Evolutionary conservation across 164 flowering plant genomes (phyloP).

Genomic region (Vitis labrusca): DNA sequence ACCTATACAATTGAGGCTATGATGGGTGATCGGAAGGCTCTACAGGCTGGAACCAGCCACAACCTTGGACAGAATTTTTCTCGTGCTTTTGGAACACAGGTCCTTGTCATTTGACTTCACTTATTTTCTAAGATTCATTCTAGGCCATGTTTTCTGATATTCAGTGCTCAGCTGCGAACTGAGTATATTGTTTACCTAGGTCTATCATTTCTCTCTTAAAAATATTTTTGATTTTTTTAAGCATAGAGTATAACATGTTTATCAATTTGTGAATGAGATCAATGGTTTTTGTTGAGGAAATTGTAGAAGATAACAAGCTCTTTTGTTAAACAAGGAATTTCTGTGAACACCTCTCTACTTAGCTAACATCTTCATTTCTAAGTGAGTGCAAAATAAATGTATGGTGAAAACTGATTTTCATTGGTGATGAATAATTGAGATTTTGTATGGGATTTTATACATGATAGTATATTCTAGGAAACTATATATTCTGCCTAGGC

Average conservation of each 20-base stretch:
- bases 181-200: not conserved
- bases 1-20: constrained; percentile 98
- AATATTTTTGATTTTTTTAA: not conserved
- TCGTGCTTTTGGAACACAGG: constrained; percentile 94
- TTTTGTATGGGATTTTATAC: too few species aligned
- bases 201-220: not conserved
- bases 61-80: constrained; percentile 97
- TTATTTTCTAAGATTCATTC: not conserved
- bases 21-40: constrained; percentile 97
- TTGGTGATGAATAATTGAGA: too few species aligned
- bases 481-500: too few species aligned
- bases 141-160: not conserved
- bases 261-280: not conserved
- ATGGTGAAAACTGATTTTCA: too few species aligned
- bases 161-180: not conserved
- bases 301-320: not conserved
- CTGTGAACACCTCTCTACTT: not conserved
- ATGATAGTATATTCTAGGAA: too few species aligned
- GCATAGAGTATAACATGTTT: not conserved
- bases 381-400: not conserved
- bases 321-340: not conserved
- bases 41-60: constrained; percentile 99
- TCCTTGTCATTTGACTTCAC: constrained; percentile 8
- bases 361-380: not conserved
- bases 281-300: not conserved